Percentiles rank a stretch among this genome's conserved stretches.
Evolutionary conservation across 1,284 basidiomycete genomes (phyloP).

Genomic region (Tausonia pullulans): DNA sequence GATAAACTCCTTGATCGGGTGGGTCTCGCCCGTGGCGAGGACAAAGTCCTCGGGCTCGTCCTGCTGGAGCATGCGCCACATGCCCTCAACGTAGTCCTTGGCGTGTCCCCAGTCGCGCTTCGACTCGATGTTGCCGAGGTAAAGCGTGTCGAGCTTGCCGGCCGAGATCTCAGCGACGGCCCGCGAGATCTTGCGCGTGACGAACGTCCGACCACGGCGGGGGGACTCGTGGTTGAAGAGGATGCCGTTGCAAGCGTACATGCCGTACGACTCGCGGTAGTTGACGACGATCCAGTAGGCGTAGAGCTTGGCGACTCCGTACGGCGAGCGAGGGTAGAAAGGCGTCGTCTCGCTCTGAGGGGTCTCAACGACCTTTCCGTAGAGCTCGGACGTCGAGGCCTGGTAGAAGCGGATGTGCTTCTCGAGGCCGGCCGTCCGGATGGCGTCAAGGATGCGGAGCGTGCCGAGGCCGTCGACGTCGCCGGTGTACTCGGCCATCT

Average conservation of each 20-base stretch:
- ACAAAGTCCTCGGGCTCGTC: constrained; percentile 69
- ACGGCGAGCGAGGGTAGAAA: constrained; percentile 85
- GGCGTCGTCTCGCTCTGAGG: constrained; percentile 85
- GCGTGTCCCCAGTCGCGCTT: constrained; percentile 91
- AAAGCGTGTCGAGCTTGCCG: constrained; percentile 73
- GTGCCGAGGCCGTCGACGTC: constrained; percentile 87
- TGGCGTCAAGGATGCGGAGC: constrained; percentile 78
- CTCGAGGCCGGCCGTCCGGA: constrained; percentile 80
- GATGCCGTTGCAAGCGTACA: constrained; percentile 59
- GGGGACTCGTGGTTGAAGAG: constrained; percentile 53
- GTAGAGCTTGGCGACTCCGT: constrained; percentile 75
- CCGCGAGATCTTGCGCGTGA: constrained; percentile 81
- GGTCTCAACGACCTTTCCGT: constrained; percentile 81
- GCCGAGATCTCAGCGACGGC: constrained; percentile 78
- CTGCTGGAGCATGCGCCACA: constrained; percentile 92
- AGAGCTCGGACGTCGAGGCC: constrained; percentile 85
- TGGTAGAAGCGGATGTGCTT: constrained; percentile 72
- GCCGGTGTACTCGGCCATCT: constrained; percentile 89
- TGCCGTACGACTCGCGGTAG: constrained; percentile 81
- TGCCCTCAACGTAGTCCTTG: constrained; percentile 79
- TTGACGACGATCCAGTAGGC: constrained; percentile 71
- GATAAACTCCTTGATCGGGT: constrained; percentile 78
- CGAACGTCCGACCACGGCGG: constrained; percentile 78
- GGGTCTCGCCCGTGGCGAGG: constrained; percentile 83
- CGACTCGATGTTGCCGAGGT: constrained; percentile 75